Percentiles rank a stretch among this genome's conserved stretches.
phyloP scores from a whole-genome alignment of 768 basidiomycete species.

The Plicaturopsis crispa region DNA sequence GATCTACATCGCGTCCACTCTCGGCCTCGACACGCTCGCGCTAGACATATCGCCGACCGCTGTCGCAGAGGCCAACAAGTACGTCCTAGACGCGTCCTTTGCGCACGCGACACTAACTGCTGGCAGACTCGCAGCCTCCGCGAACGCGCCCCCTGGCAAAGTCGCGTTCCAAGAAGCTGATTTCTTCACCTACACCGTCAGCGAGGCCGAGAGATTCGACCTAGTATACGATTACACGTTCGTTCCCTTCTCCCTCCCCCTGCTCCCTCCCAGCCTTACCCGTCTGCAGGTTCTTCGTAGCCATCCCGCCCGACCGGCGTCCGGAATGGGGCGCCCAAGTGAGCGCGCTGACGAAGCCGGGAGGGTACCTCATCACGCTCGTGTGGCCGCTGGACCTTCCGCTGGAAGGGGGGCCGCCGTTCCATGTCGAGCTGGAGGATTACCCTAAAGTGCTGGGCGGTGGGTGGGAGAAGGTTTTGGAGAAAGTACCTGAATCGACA shows the following conservation, averaged over 20 bases:
- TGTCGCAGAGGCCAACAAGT: constrained; percentile 37
- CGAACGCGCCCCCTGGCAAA: constrained; percentile 17
- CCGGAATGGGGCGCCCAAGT: constrained; percentile 53
- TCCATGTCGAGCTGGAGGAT: constrained; percentile 47
- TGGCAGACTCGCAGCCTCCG: constrained; percentile 13
- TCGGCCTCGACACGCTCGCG: constrained; percentile 42
- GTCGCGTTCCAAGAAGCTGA: constrained; percentile 35
- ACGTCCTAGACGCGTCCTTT: constrained; percentile 9
- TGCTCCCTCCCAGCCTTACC: not conserved
- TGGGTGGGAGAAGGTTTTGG: constrained; percentile 46
- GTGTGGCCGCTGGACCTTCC: constrained; percentile 47
- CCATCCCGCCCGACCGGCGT: constrained; percentile 50
- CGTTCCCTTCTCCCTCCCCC: constrained; percentile 3
- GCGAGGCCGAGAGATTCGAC: constrained; percentile 32
- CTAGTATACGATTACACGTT: constrained; percentile 64
- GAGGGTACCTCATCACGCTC: constrained; percentile 55
- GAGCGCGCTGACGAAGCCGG: constrained; percentile 45
- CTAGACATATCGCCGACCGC: constrained; percentile 54
- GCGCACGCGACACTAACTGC: not conserved
- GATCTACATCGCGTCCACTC: constrained; percentile 38
- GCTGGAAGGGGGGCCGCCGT: constrained; percentile 50
- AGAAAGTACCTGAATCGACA: constrained; percentile 40
- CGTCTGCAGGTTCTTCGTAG: constrained; percentile 56
- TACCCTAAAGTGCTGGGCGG: constrained; percentile 41
- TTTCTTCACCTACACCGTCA: constrained; percentile 44